These are phyloP conservation scores for Podaxis sp. DNA, from an alignment of 768 basidiomycete species.

Conservation along the genomic window DNA sequence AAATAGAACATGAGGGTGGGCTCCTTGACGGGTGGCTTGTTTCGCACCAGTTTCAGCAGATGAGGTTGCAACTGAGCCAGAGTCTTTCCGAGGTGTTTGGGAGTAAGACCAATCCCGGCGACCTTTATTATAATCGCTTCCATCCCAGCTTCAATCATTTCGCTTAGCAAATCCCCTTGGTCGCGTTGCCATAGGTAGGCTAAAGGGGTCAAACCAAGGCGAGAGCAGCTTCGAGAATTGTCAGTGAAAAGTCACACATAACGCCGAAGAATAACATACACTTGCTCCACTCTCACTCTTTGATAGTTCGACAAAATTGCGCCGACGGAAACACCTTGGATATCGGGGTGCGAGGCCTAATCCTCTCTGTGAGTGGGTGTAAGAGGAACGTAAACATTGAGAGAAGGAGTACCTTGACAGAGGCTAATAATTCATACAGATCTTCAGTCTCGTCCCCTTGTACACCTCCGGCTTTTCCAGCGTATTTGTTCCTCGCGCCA, in stretches of 20 bases:
- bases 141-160: slow-evolving; percentile 83
- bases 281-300: slow-evolving; percentile 95
- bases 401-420: slow-evolving; percentile 67
- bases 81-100: slow-evolving; percentile 75
- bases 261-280: slow-evolving; percentile 51
- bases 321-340: slow-evolving; percentile 88
- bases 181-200: slow-evolving; percentile 94
- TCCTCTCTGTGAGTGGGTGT: not conserved
- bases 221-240: slow-evolving; percentile 57
- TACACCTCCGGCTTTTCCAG: slow-evolving; percentile 46
- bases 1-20: not conserved
- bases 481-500: slow-evolving; percentile 52
- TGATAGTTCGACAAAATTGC: slow-evolving; percentile 99
- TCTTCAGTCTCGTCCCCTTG: slow-evolving; percentile 96
- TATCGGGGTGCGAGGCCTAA: slow-evolving; percentile 64
- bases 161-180: slow-evolving; percentile 79
- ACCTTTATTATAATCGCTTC: slow-evolving; percentile 90
- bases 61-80: slow-evolving; percentile 74
- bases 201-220: slow-evolving; percentile 77
- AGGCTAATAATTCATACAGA: slow-evolving; percentile 66
- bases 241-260: not conserved
- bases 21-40: not conserved
- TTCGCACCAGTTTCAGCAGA: slow-evolving; percentile 66
- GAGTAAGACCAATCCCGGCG: slow-evolving; percentile 86
- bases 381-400: not conserved